phyloP scores from a whole-genome alignment of 2,329 filamentous ascomycete species.

The Alternaria novae-zelandiae region DNA sequence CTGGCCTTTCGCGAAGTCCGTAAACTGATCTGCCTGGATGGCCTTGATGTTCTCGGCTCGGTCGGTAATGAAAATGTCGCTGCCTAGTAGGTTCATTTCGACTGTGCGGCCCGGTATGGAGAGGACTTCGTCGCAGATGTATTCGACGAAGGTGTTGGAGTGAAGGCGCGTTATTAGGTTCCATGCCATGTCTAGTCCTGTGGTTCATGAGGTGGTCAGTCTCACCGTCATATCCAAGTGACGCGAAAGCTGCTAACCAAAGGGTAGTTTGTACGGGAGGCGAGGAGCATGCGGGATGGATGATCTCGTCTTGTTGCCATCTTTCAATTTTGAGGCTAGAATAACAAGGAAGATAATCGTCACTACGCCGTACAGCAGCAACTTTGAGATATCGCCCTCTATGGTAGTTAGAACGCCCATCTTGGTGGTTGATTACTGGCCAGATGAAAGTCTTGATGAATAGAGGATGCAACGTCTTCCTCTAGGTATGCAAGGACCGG shows the following conservation, averaged over 20 bases:
- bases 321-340: background rate
- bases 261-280: conserved; percentile 3
- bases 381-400: background rate
- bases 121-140: conserved; percentile 10
- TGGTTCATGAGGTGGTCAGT: background rate
- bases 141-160: conserved; percentile 9
- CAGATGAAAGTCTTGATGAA: background rate
- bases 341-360: background rate
- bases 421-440: background rate
- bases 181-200: conserved; percentile 13
- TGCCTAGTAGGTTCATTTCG: conserved; percentile 11
- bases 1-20: conserved; percentile 8
- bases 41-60: conserved; percentile 14
- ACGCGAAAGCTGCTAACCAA: background rate
- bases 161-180: conserved; percentile 4
- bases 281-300: conserved; percentile 3
- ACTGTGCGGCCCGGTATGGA: conserved; percentile 7
- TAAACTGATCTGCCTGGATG: conserved; percentile 10
- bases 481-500: background rate
- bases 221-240: background rate
- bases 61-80: conserved; percentile 11
- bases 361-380: background rate
- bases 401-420: conserved; percentile 1
- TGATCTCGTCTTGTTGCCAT: background rate
- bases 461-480: background rate